Evolutionary conservation across 2,329 filamentous ascomycete species (phyloP).

Genomic region (Diaporthe eres): DNA sequence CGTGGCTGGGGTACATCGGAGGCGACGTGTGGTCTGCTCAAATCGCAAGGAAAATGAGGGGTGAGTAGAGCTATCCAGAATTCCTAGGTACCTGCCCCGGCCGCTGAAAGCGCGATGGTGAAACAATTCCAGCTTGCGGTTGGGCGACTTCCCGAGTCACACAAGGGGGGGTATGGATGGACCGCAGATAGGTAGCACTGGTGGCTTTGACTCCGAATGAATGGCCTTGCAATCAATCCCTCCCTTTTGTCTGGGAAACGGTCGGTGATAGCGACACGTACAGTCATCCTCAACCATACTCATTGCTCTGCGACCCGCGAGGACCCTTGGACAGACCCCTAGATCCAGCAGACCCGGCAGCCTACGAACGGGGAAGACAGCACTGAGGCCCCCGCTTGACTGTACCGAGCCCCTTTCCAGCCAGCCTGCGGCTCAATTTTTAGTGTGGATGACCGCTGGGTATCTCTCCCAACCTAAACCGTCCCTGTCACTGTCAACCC

Average conservation of each 20-base stretch:
- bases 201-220: constrained; percentile 22
- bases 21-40: constrained; percentile 8
- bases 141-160: constrained; percentile 34
- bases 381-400: constrained; percentile 32
- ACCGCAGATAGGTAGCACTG: constrained; percentile 9
- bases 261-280: constrained; percentile 21
- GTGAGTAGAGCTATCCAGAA: neutral
- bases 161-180: constrained; percentile 25
- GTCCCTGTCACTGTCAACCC: constrained; percentile 37
- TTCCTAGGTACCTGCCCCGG: constrained; percentile 4
- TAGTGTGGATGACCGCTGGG: constrained; percentile 36
- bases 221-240: constrained; percentile 4
- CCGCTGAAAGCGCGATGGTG: constrained; percentile 33
- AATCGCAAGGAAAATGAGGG: constrained; percentile 15
- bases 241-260: constrained; percentile 19
- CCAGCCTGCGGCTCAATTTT: constrained; percentile 39
- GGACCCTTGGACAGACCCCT: constrained; percentile 17
- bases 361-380: constrained; percentile 1
- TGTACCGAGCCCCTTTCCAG: constrained; percentile 34
- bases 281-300: neutral
- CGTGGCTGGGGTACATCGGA: neutral
- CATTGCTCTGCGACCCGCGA: neutral
- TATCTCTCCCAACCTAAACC: constrained; percentile 37
- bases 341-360: constrained; percentile 6
- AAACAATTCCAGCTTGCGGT: constrained; percentile 38